Percentiles rank a stretch among this genome's conserved stretches.
Conservation (phyloP, 2,329 filamentous ascomycete species). For the Tolypocladium tundrense region DNA sequence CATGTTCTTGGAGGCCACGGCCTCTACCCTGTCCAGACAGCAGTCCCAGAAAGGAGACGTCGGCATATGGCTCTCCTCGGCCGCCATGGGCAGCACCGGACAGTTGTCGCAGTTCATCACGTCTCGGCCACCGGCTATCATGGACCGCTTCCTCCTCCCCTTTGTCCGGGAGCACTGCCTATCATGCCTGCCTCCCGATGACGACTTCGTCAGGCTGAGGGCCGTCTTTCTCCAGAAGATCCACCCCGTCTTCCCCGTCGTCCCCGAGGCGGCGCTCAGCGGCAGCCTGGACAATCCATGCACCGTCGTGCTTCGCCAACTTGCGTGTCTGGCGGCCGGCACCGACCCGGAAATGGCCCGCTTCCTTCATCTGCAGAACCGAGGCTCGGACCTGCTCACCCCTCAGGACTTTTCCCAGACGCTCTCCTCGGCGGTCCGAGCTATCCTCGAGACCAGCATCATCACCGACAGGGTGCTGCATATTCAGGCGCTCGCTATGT, state of each 20-base stretch:
- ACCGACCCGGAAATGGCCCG: constrained; percentile 34
- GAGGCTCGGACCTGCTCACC: constrained; percentile 25
- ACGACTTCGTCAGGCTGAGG: constrained; percentile 34
- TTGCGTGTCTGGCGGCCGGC: constrained; percentile 44
- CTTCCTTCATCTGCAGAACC: constrained; percentile 33
- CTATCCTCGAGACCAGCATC: constrained; percentile 41
- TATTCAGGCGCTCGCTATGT: constrained; percentile 41
- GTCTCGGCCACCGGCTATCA: constrained; percentile 24
- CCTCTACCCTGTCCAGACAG: constrained; percentile 19
- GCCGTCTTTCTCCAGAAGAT: constrained; percentile 40
- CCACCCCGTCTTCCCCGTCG: constrained; percentile 43
- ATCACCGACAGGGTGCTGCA: constrained; percentile 44
- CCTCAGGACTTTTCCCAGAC: constrained; percentile 37
- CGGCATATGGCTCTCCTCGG: constrained; percentile 41
- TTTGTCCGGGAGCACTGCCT: constrained; percentile 36
- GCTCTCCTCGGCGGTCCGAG: constrained; percentile 36
- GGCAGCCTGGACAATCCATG: constrained; percentile 20
- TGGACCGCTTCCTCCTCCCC: constrained; percentile 29
- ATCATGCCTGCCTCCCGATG: constrained; percentile 33
- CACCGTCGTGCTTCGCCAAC: constrained; percentile 38
- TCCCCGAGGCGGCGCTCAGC: constrained; percentile 27
- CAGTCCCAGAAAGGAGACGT: constrained; percentile 40
- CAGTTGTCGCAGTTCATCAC: constrained; percentile 26
- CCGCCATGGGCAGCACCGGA: constrained; percentile 12
- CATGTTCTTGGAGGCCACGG: constrained; percentile 46